phyloP scores from a whole-genome alignment of 1,284 basidiomycete genomes.

The Cystobasidium pallidum region DNA sequence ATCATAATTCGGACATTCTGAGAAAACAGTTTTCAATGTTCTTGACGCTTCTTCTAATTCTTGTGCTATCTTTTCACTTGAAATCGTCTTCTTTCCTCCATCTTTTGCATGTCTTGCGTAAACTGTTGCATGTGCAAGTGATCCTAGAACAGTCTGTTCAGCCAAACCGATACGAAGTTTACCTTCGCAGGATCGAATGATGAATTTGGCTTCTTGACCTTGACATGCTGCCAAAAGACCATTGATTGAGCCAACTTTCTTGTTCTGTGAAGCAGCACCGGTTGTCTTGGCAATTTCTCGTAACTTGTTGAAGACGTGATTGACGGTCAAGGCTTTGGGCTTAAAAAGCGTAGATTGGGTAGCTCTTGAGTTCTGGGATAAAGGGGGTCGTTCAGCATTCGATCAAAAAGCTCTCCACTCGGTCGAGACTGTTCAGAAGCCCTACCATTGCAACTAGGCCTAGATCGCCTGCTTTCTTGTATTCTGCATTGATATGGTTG shows the following conservation, averaged over 20 bases:
- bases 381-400: no score
- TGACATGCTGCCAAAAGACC: slow-evolving; percentile 86
- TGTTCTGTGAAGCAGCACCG: slow-evolving; percentile 84
- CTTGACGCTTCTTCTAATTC: slow-evolving; percentile 78
- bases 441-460: slow-evolving; percentile 90
- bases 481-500: slow-evolving; percentile 82
- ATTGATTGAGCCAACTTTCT: slow-evolving; percentile 94
- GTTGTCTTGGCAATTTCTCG: slow-evolving; percentile 82
- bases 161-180: slow-evolving; percentile 97
- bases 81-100: slow-evolving; percentile 67
- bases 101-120: slow-evolving; percentile 56
- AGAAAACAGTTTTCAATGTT: slow-evolving; percentile 88
- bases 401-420: no score
- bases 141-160: slow-evolving; percentile 86
- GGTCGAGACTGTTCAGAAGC: slow-evolving; percentile 26
- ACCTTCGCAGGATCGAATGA: slow-evolving; percentile 92
- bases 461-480: slow-evolving; percentile 92
- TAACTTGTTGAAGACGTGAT: slow-evolving; percentile 81
- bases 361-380: slow-evolving; percentile 78
- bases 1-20: slow-evolving; percentile 93
- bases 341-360: slow-evolving; percentile 95
- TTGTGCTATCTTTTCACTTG: slow-evolving; percentile 70
- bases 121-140: slow-evolving; percentile 82
- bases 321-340: slow-evolving; percentile 84
- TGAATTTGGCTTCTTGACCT: slow-evolving; percentile 86